phyloP scores from a whole-genome alignment of 106 monocot genomes.

The Acorus calamus region DNA sequence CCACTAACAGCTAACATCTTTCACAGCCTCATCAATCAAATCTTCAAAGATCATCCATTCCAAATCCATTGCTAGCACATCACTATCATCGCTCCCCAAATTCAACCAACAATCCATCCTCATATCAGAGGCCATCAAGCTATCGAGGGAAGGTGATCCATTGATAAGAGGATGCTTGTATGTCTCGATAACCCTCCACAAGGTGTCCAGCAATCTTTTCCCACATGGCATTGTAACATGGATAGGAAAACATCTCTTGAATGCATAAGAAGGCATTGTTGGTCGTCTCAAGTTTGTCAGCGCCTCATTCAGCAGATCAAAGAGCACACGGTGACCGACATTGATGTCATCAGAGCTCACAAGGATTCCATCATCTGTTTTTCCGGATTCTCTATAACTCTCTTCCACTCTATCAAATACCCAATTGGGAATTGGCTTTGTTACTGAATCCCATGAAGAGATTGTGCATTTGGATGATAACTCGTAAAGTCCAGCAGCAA shows the following conservation, averaged over 20 bases:
- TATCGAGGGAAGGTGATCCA: slow-evolving; percentile 1
- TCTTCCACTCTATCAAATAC: slow-evolving; percentile 11
- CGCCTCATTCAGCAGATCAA: slow-evolving; percentile 15
- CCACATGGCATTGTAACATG: slow-evolving; percentile 1
- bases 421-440: slow-evolving; percentile 2
- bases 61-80: slow-evolving; percentile 3
- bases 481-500: slow-evolving; percentile 10
- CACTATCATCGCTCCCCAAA: not conserved
- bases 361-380: not conserved
- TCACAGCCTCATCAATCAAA: slow-evolving; percentile 8
- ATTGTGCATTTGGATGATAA: not conserved
- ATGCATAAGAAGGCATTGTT: not conserved
- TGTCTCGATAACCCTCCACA: slow-evolving; percentile 1
- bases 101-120: not conserved
- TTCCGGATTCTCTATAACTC: not conserved
- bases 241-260: not conserved
- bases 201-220: not conserved
- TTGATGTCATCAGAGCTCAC: not conserved
- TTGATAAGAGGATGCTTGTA: not conserved
- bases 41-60: not conserved
- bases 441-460: not conserved
- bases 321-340: slow-evolving; percentile 3
- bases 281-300: not conserved
- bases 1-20: slow-evolving; percentile 1
- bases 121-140: not conserved